Evolutionary conservation across 1,284 basidiomycete species (phyloP).

Genomic region (Agaricales sp.): DNA sequence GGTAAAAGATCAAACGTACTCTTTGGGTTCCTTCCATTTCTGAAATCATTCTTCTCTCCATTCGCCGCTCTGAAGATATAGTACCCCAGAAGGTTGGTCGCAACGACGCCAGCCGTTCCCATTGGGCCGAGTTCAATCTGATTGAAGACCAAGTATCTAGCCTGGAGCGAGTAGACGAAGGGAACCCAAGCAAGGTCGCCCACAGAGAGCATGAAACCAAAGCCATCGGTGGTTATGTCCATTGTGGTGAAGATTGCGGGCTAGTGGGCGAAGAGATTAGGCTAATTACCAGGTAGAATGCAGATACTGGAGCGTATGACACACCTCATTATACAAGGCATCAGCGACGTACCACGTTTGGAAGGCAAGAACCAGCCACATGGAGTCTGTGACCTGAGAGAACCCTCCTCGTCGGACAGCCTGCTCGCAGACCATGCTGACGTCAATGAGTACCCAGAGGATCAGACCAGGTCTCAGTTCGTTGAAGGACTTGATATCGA

Average conservation of each 20-base stretch:
- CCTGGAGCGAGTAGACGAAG: conserved; percentile 90
- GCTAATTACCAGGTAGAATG: no score
- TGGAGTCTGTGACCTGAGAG: conserved; percentile 72
- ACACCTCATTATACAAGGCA: conserved; percentile 81
- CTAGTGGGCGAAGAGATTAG: conserved; percentile 23
- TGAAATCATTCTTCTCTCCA: conserved; percentile 93
- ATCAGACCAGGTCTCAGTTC: conserved; percentile 94
- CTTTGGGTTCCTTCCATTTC: conserved; percentile 91
- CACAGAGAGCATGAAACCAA: conserved; percentile 96
- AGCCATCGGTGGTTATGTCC: conserved; percentile 97
- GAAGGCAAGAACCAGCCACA: conserved; percentile 85
- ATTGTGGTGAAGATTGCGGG: conserved; percentile 88
- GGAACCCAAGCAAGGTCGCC: conserved; percentile 95
- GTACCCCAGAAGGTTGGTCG: conserved; percentile 71
- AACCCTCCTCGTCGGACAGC: conserved; percentile 68
- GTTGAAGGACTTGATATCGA: conserved; percentile 97
- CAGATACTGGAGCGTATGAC: conserved; percentile 11
- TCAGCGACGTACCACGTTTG: conserved; percentile 87
- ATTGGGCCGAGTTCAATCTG: conserved; percentile 71
- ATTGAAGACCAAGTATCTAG: conserved; percentile 86
- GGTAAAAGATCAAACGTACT: conserved; percentile 40
- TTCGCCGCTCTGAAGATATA: conserved; percentile 90
- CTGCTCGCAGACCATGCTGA: conserved; percentile 90
- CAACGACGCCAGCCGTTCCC: conserved; percentile 52
- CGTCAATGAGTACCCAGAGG: conserved; percentile 87